Percentiles rank a stretch among this genome's conserved stretches.
These are phyloP conservation scores for Mucor velutinosus DNA, from an alignment of 371 early-diverging fungal species.

Conservation along the genomic window DNA sequence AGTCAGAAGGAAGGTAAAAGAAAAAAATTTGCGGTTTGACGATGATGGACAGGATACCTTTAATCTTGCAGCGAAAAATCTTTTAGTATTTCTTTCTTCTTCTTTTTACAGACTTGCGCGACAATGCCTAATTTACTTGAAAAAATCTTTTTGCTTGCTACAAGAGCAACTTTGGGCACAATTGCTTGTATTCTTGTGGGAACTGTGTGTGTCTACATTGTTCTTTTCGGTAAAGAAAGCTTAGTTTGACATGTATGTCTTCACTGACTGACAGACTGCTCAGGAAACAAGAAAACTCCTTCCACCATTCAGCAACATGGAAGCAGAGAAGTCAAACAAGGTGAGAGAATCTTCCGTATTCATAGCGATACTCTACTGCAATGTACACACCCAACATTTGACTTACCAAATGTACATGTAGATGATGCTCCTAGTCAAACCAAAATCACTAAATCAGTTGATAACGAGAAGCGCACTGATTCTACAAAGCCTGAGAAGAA, in stretches of 20 bases:
- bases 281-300: background rate
- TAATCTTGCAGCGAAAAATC: background rate
- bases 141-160: background rate
- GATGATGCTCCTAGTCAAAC: background rate
- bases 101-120: background rate
- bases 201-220: background rate
- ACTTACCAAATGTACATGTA: background rate
- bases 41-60: background rate
- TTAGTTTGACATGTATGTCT: background rate
- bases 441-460: background rate
- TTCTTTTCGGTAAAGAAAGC: conserved; percentile 3
- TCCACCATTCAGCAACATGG: background rate
- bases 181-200: background rate
- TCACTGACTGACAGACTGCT: too few species aligned
- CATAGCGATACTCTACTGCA: background rate
- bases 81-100: background rate
- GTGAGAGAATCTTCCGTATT: background rate
- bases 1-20: background rate
- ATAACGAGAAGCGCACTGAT: background rate
- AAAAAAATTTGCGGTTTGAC: background rate
- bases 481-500: background rate
- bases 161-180: background rate
- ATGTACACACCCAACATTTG: background rate
- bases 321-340: conserved; percentile 1
- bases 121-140: background rate